Base-by-base conservation (phyloP, 768 basidiomycete genomes). In the Boletus fagicola region DNA sequence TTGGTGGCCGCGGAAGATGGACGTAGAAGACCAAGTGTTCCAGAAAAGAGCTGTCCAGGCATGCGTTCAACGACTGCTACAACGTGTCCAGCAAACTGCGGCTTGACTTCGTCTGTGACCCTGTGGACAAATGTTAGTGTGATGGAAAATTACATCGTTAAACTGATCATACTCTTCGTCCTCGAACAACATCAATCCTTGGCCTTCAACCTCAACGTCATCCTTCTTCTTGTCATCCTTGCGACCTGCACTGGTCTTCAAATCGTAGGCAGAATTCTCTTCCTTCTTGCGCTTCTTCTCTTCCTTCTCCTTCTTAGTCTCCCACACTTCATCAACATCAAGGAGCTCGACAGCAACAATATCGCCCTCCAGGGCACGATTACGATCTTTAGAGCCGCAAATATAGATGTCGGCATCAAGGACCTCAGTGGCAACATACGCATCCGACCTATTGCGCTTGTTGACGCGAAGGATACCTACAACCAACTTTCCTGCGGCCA, bases 201-300 rank as follows among this genome's bases (percentile, higher is more conserved):
- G 97, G 3, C 97, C 97, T 76, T 99, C 97, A 30, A 99, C 97
- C 72, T 99, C 97, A 31, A 99, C 96, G 67, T 98, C 97, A 67
- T 99, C 97, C 78, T 98, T 98, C 83, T 98, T 98, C 86, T 99
- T 99, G 78, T 98, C 96, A 67, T 94, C 92, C 76, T 92, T 94
- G 65, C 92, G 84, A 57, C 86, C 88, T 36, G 78, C 82, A 43
- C 76, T 79, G 7, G 85, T 80, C 72, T 87, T 92, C 54, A 88
- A 69, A 67, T 98, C 96, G 72, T 94, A 98, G 0, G 94, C 92
- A 30, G 94, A 88, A 70, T 95, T 97, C 76, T 98, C 97, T 76
- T 98, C 97, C 83, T 99, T 99, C 78, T 98, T 98, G 68, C 96
- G 83, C 79, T 99, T 98, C 87, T 99, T 99, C 79, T 98, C 97